phyloP scores from a whole-genome alignment of 768 basidiomycete species.

The Clitopilus hobsonii region DNA sequence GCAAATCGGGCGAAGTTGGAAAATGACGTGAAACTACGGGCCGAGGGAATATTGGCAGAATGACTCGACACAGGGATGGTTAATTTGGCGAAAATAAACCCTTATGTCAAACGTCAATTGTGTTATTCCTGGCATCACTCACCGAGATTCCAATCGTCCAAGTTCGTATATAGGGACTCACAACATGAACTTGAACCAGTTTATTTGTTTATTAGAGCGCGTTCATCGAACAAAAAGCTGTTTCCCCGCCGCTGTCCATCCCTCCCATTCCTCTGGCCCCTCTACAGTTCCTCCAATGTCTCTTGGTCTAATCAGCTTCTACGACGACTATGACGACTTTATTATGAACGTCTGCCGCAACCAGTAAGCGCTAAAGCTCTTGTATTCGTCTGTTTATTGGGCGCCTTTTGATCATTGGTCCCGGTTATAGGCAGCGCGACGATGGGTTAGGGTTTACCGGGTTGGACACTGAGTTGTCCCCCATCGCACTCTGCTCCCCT shows the following conservation, averaged over 20 bases:
- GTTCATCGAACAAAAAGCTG: neutral
- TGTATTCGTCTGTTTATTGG: neutral
- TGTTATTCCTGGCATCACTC: neutral
- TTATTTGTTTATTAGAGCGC: neutral
- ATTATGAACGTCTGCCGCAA: neutral
- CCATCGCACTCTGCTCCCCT: neutral
- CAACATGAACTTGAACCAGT: neutral
- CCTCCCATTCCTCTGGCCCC: neutral
- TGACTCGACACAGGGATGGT: neutral
- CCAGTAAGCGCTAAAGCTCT: neutral
- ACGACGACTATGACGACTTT: neutral
- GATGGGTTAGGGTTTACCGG: neutral
- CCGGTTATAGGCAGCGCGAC: neutral
- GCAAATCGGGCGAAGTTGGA: no score
- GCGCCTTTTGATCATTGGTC: neutral
- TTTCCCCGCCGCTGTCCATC: neutral
- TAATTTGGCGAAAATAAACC: neutral
- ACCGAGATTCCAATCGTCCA: neutral
- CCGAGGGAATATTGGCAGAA: neutral
- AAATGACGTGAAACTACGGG: neutral
- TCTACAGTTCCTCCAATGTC: neutral
- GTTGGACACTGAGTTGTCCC: constrained; percentile 1
- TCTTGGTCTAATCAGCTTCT: no score
- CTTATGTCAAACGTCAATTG: neutral
- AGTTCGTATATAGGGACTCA: neutral